A percentile compares a stretch with the other conserved stretches of the same genome.
These are phyloP conservation scores for Ilyonectria robusta DNA, from an alignment of 2,329 filamentous ascomycete genomes.

Conservation along the genomic window DNA sequence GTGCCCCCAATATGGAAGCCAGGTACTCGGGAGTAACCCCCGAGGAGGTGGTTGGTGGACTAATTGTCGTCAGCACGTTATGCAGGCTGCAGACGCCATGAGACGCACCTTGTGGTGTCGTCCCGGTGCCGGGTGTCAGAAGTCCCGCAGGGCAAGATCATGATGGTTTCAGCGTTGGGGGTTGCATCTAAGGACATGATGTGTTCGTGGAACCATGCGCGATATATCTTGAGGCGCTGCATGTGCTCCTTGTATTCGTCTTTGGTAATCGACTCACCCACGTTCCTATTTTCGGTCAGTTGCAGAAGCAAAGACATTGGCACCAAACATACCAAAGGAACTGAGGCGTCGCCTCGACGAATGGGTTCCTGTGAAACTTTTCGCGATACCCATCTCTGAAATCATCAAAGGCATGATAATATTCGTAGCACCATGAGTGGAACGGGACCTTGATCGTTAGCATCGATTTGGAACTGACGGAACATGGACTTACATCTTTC, in stretches of 20 bases:
- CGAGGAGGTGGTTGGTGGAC: conserved; percentile 44
- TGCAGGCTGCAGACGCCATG: conserved; percentile 22
- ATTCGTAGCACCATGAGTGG: conserved; percentile 51
- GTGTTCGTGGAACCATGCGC: conserved; percentile 50
- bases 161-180: conserved; percentile 40
- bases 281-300: conserved; percentile 39
- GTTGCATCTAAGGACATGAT: conserved; percentile 41
- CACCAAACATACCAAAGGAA: conserved; percentile 48
- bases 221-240: conserved; percentile 47
- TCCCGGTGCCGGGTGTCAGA: conserved; percentile 45
- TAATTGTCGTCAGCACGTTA: conserved; percentile 40
- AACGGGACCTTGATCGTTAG: conserved; percentile 49
- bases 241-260: conserved; percentile 40
- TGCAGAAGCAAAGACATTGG: not conserved
- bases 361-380: conserved; percentile 44
- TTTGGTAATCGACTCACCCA: conserved; percentile 44
- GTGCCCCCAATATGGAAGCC: conserved; percentile 48
- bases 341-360: conserved; percentile 48
- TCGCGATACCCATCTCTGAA: conserved; percentile 48
- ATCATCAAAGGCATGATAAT: conserved; percentile 48
- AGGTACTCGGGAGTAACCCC: conserved; percentile 48
- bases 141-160: conserved; percentile 49
- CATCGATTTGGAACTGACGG: too few relatives aligned
- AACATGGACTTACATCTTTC: conserved; percentile 43
- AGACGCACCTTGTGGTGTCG: conserved; percentile 45